A percentile compares a stretch with the other conserved stretches of the same genome.
These are phyloP conservation scores for Aurinia saxatilis DNA, from an alignment of 345 rosid species.

Conservation along the genomic window DNA sequence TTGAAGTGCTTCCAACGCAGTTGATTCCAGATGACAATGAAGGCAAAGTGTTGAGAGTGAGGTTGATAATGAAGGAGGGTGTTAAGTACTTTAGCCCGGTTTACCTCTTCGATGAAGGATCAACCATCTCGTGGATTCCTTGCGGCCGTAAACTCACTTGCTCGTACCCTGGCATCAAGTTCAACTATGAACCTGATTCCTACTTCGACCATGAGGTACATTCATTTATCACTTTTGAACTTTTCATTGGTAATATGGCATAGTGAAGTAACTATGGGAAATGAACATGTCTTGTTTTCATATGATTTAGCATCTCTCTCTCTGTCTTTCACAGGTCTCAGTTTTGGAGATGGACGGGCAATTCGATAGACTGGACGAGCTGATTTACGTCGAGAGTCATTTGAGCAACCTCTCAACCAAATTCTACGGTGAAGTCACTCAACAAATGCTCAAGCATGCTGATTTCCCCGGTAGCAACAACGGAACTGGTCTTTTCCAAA, in stretches of 20 bases:
- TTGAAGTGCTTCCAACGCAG: conserved; percentile 85
- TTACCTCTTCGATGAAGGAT: conserved; percentile 94
- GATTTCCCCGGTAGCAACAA: conserved; percentile 98
- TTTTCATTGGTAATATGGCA: background rate
- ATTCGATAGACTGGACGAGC: conserved; percentile 92
- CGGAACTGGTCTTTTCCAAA: conserved; percentile 93
- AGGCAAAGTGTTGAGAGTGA: conserved; percentile 91
- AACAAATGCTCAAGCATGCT: conserved; percentile 88
- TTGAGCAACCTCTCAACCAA: conserved; percentile 87
- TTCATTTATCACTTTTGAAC: background rate
- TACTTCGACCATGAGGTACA: conserved; percentile 78
- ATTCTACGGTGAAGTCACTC: conserved; percentile 93
- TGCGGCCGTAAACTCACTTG: conserved; percentile 97
- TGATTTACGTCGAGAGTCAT: conserved; percentile 92
- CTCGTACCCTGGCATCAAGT: conserved; percentile 97
- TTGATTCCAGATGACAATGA: conserved; percentile 87
- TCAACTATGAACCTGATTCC: conserved; percentile 68
- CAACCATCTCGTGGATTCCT: conserved; percentile 85
- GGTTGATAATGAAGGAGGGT: conserved; percentile 92
- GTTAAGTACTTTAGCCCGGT: conserved; percentile 79
- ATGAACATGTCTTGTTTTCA: background rate
- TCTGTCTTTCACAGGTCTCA: conserved; percentile 51
- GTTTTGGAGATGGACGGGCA: conserved; percentile 96
- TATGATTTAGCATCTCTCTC: background rate
- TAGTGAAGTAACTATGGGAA: background rate